Base-by-base conservation (phyloP, 129 eudicot species). In the Daucus carota region DNA sequence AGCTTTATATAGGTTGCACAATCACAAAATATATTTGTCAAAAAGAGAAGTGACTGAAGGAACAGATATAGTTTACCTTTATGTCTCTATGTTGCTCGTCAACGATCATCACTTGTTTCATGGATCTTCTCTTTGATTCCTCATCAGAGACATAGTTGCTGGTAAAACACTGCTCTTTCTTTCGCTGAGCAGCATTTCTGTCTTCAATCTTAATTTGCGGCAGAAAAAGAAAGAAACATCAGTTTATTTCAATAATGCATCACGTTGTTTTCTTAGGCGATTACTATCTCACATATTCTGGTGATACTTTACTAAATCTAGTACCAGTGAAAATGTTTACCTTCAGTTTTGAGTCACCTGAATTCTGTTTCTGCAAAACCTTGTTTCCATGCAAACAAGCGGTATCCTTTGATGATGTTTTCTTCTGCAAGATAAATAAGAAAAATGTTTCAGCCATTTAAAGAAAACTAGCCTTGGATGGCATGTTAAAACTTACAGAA, bases 81-180 rank as follows among this genome's bases (percentile, higher is more conserved):
- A 95, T 87, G 81, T 91, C 86, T 81, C 48, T 88, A 63, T 90
- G 87, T 76, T 95, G 97, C 66, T 73, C 86, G 33, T 86, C 95
- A 82, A 95, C 81, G 44, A 81, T 79, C 86, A 65, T 84, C 65
- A 83, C 85, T 68, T 86, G 85, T 78, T 85, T 95, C 83, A 84
- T 44, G 28, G 74, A 67, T 73, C 50, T 88, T 63, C 76, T 77
- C 81, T 85, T 81, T 45, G 74, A 70, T 76, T 91, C 90, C 72
- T 91, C 88, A 75, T 87, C 92, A 26, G 68, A 28, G 38, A 77
- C 52, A 70, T 42, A 73, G 45, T 82, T 83, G 50, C 78, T 78
- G 20, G 69, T 79, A 44, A 42, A 29, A 69, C 75, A 67, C 22
- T 76, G 79, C 31, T 79, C 90, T 75, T 77, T 86, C 77, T 75